Conservation (phyloP, 192 early-diverging fungal species). For the Coemansia sp. region DNA sequence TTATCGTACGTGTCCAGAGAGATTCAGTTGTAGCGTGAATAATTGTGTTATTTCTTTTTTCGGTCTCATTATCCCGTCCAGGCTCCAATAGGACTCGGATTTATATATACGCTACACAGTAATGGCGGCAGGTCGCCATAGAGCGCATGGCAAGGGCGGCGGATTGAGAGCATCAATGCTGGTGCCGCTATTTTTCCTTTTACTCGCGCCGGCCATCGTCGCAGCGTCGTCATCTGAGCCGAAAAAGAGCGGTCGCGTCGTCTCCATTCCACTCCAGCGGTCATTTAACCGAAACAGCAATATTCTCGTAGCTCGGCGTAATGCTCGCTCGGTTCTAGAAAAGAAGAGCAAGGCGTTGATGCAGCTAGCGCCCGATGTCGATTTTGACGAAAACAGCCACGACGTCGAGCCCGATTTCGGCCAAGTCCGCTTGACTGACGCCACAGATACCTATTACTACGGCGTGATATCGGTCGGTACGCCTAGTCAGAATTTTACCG, state of each 20-base stretch:
- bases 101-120: not conserved
- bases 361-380: conserved; percentile 46
- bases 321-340: conserved; percentile 25
- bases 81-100: not conserved
- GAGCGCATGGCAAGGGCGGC: conserved; percentile 2
- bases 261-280: conserved; percentile 50
- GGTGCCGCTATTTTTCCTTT: conserved; percentile 19
- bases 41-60: conserved; percentile 2
- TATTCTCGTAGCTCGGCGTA: conserved; percentile 46
- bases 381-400: conserved; percentile 52
- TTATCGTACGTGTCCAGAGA: not conserved
- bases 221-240: not conserved
- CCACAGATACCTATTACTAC: conserved; percentile 60
- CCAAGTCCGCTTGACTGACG: conserved; percentile 52
- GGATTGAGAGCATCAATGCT: conserved; percentile 12
- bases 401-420: conserved; percentile 55
- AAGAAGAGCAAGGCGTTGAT: conserved; percentile 32
- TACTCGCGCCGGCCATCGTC: conserved; percentile 15
- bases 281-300: conserved; percentile 59
- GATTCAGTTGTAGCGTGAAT: not conserved
- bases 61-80: not conserved
- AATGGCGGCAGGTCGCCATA: conserved; percentile 20
- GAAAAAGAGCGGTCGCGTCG: conserved; percentile 8
- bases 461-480: conserved; percentile 68
- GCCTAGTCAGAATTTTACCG: conserved; percentile 66